Conservation (phyloP, 225 moss, liverwort and hornwort species). For the Rhytidiadelphus loreus region DNA sequence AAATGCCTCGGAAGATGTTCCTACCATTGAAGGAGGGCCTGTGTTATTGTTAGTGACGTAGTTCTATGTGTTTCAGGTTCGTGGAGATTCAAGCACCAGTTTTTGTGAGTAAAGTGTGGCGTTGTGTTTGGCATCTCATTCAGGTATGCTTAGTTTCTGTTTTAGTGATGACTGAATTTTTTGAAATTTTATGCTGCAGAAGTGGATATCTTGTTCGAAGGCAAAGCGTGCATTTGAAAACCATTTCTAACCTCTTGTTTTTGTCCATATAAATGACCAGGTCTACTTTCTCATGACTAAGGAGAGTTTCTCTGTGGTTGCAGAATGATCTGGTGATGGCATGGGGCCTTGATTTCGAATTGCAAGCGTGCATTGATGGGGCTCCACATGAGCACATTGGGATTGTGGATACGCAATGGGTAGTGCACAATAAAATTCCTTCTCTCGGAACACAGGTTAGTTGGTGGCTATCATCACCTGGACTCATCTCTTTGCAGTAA, state of each 20-base stretch:
- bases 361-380: constrained; percentile 52
- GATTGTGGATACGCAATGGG: constrained; percentile 54
- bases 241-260: not conserved
- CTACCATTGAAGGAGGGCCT: not conserved
- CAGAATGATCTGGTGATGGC: constrained; percentile 69
- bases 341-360: constrained; percentile 56
- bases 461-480: not conserved
- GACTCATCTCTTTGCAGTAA: not conserved
- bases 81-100: constrained; percentile 66
- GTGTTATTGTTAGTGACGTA: not conserved
- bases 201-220: not conserved
- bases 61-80: constrained; percentile 22
- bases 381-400: constrained; percentile 59
- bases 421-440: constrained; percentile 48
- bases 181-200: not conserved
- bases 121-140: constrained; percentile 62
- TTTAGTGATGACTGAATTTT: too few species aligned
- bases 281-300: not conserved
- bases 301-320: not conserved
- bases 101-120: constrained; percentile 57
- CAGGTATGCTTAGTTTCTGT: constrained; percentile 10
- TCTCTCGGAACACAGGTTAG: constrained; percentile 50
- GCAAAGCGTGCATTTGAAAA: not conserved
- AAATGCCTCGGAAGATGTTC: not conserved
- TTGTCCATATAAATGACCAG: not conserved